Conservation (phyloP, 768 basidiomycete genomes). For the Fomitopsis serialis region DNA sequence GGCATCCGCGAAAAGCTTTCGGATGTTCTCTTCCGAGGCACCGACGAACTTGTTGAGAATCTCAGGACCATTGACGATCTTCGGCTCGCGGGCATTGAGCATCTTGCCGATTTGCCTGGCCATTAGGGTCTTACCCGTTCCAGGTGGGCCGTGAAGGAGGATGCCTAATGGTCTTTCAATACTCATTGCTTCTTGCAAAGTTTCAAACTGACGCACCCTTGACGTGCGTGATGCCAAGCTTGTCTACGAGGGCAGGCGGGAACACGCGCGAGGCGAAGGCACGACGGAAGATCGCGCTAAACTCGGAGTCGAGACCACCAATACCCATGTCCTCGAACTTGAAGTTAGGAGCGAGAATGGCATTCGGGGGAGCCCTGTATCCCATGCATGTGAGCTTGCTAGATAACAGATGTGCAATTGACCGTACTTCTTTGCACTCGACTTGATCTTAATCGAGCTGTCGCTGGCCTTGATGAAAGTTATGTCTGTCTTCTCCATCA, state of each 20-base stretch:
- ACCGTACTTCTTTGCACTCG: constrained; percentile 78
- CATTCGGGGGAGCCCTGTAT: constrained; percentile 80
- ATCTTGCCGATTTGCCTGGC: constrained; percentile 99
- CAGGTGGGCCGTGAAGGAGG: constrained; percentile 91
- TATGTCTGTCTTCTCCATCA: constrained; percentile 91
- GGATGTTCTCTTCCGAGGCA: constrained; percentile 94
- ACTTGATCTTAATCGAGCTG: constrained; percentile 85
- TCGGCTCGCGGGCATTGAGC: constrained; percentile 96
- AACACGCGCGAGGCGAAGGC: constrained; percentile 99
- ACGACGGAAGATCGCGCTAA: constrained; percentile 94
- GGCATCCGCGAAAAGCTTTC: constrained; percentile 96
- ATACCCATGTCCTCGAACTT: constrained; percentile 99
- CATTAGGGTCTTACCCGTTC: constrained; percentile 97
- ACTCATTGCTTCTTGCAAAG: not conserved
- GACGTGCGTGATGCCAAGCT: constrained; percentile 96
- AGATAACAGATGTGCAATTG: not conserved
- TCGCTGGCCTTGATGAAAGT: constrained; percentile 80
- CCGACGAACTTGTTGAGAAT: constrained; percentile 97
- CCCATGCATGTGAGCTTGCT: not conserved
- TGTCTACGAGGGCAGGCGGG: constrained; percentile 93
- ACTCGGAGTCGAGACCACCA: constrained; percentile 93
- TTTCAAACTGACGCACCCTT: constrained; percentile 60
- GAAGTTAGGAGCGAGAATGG: constrained; percentile 96
- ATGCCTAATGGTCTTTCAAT: constrained; percentile 57
- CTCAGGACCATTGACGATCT: constrained; percentile 97